Percentiles rank a stretch among this genome's conserved stretches.
Evolutionary conservation across 2,329 filamentous ascomycete genomes (phyloP).

Genomic region (Aquanectria penicillioides): DNA sequence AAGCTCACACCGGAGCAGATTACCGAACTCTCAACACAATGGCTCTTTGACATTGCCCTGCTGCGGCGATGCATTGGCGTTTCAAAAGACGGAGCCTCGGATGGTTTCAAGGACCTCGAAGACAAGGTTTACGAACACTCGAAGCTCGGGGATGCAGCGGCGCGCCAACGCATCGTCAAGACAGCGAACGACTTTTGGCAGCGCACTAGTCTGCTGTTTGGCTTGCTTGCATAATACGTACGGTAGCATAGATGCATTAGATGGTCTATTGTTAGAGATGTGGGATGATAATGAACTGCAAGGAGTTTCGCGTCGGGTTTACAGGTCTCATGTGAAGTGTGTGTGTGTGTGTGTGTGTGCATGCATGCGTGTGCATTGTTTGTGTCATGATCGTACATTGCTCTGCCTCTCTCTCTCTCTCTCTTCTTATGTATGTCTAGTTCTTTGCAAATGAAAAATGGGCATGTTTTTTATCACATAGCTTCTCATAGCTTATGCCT

Average conservation of each 20-base stretch:
- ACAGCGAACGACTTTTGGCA: slow-evolving; percentile 82
- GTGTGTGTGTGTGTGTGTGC: too few relatives aligned
- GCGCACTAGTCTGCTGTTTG: slow-evolving; percentile 84
- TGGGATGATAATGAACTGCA: slow-evolving; percentile 2
- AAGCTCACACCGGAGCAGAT: slow-evolving; percentile 39
- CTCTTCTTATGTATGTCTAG: background rate
- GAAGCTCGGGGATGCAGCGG: slow-evolving; percentile 60
- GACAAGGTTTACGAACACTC: slow-evolving; percentile 56
- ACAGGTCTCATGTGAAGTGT: too few relatives aligned
- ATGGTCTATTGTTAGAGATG: background rate
- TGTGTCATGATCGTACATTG: too few relatives aligned
- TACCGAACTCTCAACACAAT: slow-evolving; percentile 65
- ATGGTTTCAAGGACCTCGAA: slow-evolving; percentile 56
- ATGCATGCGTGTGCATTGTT: too few relatives aligned
- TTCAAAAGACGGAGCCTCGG: slow-evolving; percentile 32
- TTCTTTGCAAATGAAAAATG: too few relatives aligned
- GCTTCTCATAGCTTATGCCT: slow-evolving; percentile 83
- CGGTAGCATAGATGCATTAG: slow-evolving; percentile 21
- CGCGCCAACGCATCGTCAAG: slow-evolving; percentile 66
- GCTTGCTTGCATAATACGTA: slow-evolving; percentile 65
- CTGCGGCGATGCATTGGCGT: slow-evolving; percentile 58
- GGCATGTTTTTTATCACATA: background rate
- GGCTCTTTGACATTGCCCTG: slow-evolving; percentile 68
- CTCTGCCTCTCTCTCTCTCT: too few relatives aligned
- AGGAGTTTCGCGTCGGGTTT: background rate